Percentiles rank a stretch among this genome's conserved stretches.
phyloP scores from a whole-genome alignment of 306 rosid genomes.

The Trifolium dubium region DNA sequence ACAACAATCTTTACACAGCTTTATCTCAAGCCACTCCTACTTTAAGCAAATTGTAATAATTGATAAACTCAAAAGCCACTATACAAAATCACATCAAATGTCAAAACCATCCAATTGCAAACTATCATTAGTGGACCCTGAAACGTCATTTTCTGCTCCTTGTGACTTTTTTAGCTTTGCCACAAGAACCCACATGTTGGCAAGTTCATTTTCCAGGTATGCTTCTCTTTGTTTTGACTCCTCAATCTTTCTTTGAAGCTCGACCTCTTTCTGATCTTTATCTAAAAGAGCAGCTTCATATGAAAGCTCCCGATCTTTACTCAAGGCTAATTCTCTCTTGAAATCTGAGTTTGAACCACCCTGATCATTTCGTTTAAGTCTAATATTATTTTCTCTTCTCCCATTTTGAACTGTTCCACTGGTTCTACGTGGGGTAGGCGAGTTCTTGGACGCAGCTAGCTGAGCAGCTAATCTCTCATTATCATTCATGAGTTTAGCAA shows the following conservation, averaged over 20 bases:
- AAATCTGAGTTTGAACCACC: conserved; percentile 59
- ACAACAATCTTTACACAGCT: conserved; percentile 51
- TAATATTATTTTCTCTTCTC: conserved; percentile 63
- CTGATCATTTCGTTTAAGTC: conserved; percentile 68
- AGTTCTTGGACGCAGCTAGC: conserved; percentile 73
- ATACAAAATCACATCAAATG: conserved; percentile 51
- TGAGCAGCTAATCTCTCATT: conserved; percentile 81
- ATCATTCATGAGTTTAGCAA: conserved; percentile 90
- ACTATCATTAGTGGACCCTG: conserved; percentile 61
- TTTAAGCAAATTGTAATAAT: conserved; percentile 38
- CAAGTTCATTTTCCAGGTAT: conserved; percentile 92
- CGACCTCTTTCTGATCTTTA: conserved; percentile 78
- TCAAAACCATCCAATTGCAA: conserved; percentile 57
- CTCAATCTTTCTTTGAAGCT: conserved; percentile 77
- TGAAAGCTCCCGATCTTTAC: conserved; percentile 79
- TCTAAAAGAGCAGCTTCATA: conserved; percentile 76
- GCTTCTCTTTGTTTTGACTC: conserved; percentile 97
- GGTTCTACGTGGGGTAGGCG: conserved; percentile 68
- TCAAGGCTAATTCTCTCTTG: conserved; percentile 83
- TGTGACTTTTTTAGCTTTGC: conserved; percentile 85
- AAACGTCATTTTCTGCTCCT: conserved; percentile 71
- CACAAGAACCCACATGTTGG: conserved; percentile 99
- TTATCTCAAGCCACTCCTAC: conserved; percentile 56
- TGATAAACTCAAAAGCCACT: conserved; percentile 51
- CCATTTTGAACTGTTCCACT: conserved; percentile 66